These are phyloP conservation scores for Rhizopus stolonifer DNA, from an alignment of 371 early-diverging fungal species.

Conservation along the genomic window DNA sequence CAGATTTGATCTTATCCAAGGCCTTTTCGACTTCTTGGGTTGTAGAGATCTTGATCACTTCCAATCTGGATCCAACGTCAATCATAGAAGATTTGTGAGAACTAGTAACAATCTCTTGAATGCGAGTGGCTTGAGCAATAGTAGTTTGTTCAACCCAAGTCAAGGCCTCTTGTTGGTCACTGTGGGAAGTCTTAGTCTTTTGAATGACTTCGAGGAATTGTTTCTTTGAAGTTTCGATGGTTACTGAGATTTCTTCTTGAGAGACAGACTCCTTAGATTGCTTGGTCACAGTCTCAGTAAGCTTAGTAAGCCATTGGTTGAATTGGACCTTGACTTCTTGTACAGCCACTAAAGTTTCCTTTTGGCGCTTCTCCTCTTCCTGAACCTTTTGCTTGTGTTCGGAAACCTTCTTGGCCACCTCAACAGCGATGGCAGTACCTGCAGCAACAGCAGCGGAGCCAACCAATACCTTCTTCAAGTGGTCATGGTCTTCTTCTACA, in stretches of 20 bases:
- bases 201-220: constrained; percentile 27
- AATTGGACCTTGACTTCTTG: constrained; percentile 27
- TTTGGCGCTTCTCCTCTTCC: constrained; percentile 8
- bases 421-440: constrained; percentile 26
- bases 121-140: constrained; percentile 24
- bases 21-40: constrained; percentile 23
- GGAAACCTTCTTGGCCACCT: constrained; percentile 25
- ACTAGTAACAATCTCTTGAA: constrained; percentile 24
- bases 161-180: constrained; percentile 22
- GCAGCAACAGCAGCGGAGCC: constrained; percentile 30
- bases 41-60: constrained; percentile 25
- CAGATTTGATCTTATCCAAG: constrained; percentile 20
- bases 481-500: constrained; percentile 8
- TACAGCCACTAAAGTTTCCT: constrained; percentile 15
- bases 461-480: constrained; percentile 22
- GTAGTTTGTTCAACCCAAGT: constrained; percentile 29
- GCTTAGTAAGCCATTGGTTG: constrained; percentile 24
- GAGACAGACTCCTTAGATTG: constrained; percentile 11
- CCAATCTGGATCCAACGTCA: constrained; percentile 22
- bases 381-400: constrained; percentile 21
- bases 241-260: constrained; percentile 16
- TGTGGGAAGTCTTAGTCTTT: constrained; percentile 19
- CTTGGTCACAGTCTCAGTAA: constrained; percentile 24
- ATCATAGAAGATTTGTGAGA: constrained; percentile 6
- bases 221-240: constrained; percentile 22